Percentiles rank a stretch among this genome's conserved stretches.
Conservation (phyloP, 257 asterid species). For the Forsythia viridissima region DNA sequence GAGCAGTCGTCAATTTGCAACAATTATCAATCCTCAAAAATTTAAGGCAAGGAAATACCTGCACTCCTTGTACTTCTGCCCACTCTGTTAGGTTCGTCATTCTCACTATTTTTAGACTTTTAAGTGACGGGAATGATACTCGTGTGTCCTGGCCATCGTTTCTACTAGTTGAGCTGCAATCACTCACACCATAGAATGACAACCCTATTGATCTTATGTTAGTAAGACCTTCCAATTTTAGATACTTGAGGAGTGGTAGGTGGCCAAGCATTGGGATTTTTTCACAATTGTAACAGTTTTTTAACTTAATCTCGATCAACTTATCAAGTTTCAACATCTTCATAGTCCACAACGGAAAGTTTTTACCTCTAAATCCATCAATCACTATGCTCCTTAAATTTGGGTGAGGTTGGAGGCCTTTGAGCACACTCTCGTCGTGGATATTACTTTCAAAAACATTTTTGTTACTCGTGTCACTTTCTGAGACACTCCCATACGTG, state of each 20-base stretch:
- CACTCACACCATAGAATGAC: slow-evolving; percentile 22
- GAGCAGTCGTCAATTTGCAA: slow-evolving; percentile 4
- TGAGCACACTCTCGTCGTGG: slow-evolving; percentile 32
- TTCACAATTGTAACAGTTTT: background rate
- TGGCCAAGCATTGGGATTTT: slow-evolving; percentile 34
- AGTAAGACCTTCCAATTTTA: background rate
- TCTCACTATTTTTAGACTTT: background rate
- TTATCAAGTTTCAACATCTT: slow-evolving; percentile 1
- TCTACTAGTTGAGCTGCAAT: background rate
- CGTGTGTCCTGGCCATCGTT: background rate
- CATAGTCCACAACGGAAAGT: slow-evolving; percentile 31
- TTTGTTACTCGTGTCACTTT: background rate
- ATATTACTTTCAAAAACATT: background rate
- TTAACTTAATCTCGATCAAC: background rate
- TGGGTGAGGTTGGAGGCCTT: slow-evolving; percentile 37
- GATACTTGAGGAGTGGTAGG: slow-evolving; percentile 23
- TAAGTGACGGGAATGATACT: slow-evolving; percentile 25
- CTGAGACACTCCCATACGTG: background rate
- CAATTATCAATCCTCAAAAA: background rate
- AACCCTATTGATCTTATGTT: slow-evolving; percentile 14
- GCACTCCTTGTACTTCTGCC: slow-evolving; percentile 5
- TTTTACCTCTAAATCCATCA: slow-evolving; percentile 3
- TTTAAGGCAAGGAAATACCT: slow-evolving; percentile 21
- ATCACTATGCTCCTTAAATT: slow-evolving; percentile 22
- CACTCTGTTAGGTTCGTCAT: slow-evolving; percentile 31